These are phyloP conservation scores for Fusarium sp. DNA, from an alignment of 2,329 filamentous ascomycete genomes.

Conservation along the genomic window DNA sequence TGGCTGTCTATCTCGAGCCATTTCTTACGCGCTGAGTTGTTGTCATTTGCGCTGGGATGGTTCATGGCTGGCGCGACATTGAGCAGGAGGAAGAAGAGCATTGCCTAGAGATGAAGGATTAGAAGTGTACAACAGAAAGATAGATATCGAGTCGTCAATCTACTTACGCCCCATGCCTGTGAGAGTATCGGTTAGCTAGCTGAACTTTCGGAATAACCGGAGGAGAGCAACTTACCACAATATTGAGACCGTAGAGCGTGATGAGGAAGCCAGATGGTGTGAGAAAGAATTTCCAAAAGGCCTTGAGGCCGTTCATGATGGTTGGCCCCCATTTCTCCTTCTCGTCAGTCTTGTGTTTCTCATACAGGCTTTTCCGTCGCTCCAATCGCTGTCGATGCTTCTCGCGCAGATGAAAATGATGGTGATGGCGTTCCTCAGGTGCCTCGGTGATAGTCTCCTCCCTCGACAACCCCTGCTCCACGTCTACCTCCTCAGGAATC, in stretches of 20 bases:
- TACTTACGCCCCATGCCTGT: not conserved
- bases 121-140: not conserved
- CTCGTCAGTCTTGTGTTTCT: not conserved
- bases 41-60: slow-evolving; percentile 57
- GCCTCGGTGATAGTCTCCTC: not conserved
- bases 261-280: slow-evolving; percentile 53
- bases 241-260: not conserved
- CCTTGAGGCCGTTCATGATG: not conserved
- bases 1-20: slow-evolving; percentile 90
- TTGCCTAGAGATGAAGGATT: not conserved
- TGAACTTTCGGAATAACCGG: not conserved
- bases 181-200: not conserved
- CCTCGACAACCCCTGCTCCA: not conserved
- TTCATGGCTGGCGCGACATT: not conserved
- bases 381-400: not conserved
- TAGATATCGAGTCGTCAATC: not conserved
- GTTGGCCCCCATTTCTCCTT: slow-evolving; percentile 1
- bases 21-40: slow-evolving; percentile 75
- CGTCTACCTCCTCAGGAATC: not conserved
- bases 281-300: not conserved
- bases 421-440: not conserved
- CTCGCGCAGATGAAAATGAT: not conserved
- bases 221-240: not conserved
- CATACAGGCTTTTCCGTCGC: not conserved
- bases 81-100: not conserved